phyloP scores from a whole-genome alignment of 23 red algal genomes.

The Gracilaria caudata region DNA sequence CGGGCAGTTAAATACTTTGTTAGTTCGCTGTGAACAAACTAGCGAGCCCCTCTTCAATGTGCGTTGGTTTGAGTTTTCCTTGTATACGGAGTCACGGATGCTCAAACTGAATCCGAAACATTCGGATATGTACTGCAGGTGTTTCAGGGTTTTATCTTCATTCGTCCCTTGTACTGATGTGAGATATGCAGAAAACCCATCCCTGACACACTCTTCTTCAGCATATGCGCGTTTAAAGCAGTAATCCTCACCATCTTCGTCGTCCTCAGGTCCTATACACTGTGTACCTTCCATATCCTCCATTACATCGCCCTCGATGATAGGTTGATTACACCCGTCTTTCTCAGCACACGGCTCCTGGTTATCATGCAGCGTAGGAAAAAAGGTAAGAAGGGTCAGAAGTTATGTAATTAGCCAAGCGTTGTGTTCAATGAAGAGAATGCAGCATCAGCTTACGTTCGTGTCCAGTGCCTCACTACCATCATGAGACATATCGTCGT shows the following conservation, averaged over 20 bases:
- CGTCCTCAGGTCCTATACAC: not conserved
- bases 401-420: no score
- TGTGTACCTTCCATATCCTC: not conserved
- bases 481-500: no score
- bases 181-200: not conserved
- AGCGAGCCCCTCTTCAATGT: not conserved
- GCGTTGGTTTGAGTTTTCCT: not conserved
- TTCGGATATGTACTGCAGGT: conserved; percentile 2
- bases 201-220: not conserved
- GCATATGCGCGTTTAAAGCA: not conserved
- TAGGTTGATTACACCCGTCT: not conserved
- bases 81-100: not conserved
- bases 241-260: not conserved
- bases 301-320: not conserved
- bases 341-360: not conserved
- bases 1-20: not conserved
- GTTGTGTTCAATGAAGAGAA: not conserved
- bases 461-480: no score
- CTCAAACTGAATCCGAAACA: not conserved
- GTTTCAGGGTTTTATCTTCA: not conserved
- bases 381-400: no score
- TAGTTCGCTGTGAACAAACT: not conserved
- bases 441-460: not conserved
- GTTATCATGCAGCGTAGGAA: no score
- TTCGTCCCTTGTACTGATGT: not conserved